Base-by-base conservation (phyloP, 345 rosid species). In the Salix purpurea region DNA sequence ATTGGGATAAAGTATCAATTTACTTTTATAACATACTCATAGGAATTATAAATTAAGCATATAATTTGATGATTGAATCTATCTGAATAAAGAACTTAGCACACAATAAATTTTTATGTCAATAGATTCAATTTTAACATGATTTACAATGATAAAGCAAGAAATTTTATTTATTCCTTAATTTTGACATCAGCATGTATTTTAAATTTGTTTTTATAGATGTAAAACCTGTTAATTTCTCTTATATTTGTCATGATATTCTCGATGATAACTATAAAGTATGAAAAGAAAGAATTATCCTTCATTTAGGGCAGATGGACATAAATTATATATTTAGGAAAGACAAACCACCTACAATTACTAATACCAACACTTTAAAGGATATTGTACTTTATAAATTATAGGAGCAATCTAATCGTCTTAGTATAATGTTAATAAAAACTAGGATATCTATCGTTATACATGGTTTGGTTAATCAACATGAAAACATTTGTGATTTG, bases 141-240 rank as follows among this genome's bases (percentile, higher is more conserved):
- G 24, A 54, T 7, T 54, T 7, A 7, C 24, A 54, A 19, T 7
- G 1, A 23, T 54, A 21, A 18, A 54, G 4, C 10, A 54, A 7
- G 24, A 21, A 7, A 54, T 7, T 7, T 54, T 54, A 0, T 54
- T 54, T 56, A 56, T 56, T 56, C 13, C 26, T 56, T 0, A 56
- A n/a, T 56, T 56, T 56, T 2, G 21, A 54, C 0, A 54, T 0
- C 0, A 7, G 0, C 0, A 54, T 54, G 23, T 18, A 21, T 0
- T 54, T 9, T 8, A 39, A 39, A 39, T 54, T 54, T 52, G 21
- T 52, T 19, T 52, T 52, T 19, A 0, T 2, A 54, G 1, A 0
- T 52, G 7, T 52, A 52, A 9, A 52, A 19, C 3, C 1, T 6
- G 0, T 10, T 21, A 50, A 50, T 50, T 50, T 19, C 3, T 19